Evolutionary conservation across 441 rosid genomes (phyloP), one percentile per base, ranked within the genome.

Genomic region (Daphne laureola): DNA sequence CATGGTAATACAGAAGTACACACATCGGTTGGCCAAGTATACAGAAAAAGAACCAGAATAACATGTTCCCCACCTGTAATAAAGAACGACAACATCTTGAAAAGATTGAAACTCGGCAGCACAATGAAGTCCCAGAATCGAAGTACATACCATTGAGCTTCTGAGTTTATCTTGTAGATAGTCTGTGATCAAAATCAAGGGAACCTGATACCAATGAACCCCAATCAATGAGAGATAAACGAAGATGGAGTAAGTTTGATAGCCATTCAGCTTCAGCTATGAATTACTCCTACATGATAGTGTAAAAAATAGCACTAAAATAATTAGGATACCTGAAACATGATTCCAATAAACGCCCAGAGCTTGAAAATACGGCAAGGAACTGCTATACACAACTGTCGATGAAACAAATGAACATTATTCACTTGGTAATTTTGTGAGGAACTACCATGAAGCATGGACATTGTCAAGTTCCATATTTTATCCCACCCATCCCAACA

Each of bases 21-120:
- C 94, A 83, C 98, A 86, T 90, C 0, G 99, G 99, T 69, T 94
- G 99, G 43, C 98, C 99, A 41, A 94, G 76, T 43, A 94, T 94
- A 88, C 96, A 73, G 79, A 94, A 94, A 43, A 74, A 51, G 71
- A 78, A 81, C 99, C 99, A 94, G 82, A 94, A 94, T 49, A 87
- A 65, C 91, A 94, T 87, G 61, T 90, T 94, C 5, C 99, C 99
- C 66, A 86, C 96, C 99, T 93, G 84, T 23, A 59, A 26, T 43
- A 25, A 36, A 66, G 31, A 16, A 3, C 3, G 36, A 17, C 27
- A 38, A 44, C 13, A 5, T 31, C 11, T 3, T 26, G 7, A 31
- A 31, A 3, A 21, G 49, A 43, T 27, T n/a, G 17, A 56, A 18
- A 18, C 42, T 7, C 54, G 3, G 1, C 0, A 35, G 36, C 14